Evolutionary conservation across 1,284 basidiomycete species (phyloP), one percentile per base, ranked within the genome.

Genomic region (Pascua sp.): DNA sequence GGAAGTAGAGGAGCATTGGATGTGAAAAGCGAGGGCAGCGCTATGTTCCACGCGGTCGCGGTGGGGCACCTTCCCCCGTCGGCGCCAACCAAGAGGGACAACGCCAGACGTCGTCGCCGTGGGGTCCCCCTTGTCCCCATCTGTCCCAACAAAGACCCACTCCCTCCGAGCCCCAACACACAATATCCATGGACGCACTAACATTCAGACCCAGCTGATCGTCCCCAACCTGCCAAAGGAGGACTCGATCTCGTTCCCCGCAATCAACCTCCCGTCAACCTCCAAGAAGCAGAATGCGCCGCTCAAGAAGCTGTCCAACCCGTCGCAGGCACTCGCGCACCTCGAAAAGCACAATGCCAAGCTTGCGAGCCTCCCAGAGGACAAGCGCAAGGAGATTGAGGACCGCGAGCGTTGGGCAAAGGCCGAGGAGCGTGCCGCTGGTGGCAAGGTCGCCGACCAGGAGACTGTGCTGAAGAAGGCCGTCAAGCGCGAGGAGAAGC

Each of bases 361-460:
- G 67, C 77, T 93, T 1, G 84, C 86, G 0, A 70, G 81, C 1
- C 69, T 94, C 65, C 85, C 89, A 0, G 87, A 87, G 51, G 90
- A 91, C 47, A 89, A 90, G 72, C 84, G 89, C 17, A 86, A 88
- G 67, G 81, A 81, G 49, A 82, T 85, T 8, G 85, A 89, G 71
- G 90, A 92, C 70, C 81, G 82, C 58, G 87, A 91, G 58, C 84
- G 86, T 65, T 95, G 91, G 90, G 84, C 85, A 53, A 93, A 92
- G 77, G 90, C 91, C 0, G 85, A 87, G 68, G 86, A 89, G 43
- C 81, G 90, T 49, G 80, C 93, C 59, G 87, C 88, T 47, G 93
- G 92, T 5, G 85, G 86, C 45, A 96, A 95, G 77, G 85, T 96
- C 37, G 84, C 84, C 51, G 92, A 96, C 67, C 88, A 92, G 64